Evolutionary conservation across 1,284 basidiomycete species (phyloP), one percentile per base, ranked within the genome.

Genomic region (Fomitiporia mediterranea): DNA sequence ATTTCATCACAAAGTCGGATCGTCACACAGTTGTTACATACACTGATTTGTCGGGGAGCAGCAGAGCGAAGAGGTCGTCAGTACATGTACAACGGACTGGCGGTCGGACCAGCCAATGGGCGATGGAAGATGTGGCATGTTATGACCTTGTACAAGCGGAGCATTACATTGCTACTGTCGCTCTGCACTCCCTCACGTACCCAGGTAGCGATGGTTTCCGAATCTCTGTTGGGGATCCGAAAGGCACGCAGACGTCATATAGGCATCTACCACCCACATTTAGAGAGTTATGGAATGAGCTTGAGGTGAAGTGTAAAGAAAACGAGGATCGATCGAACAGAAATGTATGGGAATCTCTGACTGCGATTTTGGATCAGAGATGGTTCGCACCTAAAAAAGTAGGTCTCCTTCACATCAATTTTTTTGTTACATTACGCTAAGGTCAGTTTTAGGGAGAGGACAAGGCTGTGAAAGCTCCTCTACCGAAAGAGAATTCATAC

Each of bases 251-350:
- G 23, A 48, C 54, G 25, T 53, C 54, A 4, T 9, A 70, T 67
- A 76, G 89, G 61, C 68, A 83, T 8, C 76, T 99, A 21, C 92
- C 94, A n/a, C 76, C 86, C 0, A 79, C 82, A 8, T 97, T 88
- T 68, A 81, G 94, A 56, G 90, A 94, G 65, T 74, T 98, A 37
- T 99, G 97, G 97, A 89, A 94, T 57, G 93, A 98, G 70, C 74
- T 98, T 21, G 92, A 95, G 64, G 69, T 67, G 4, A 71, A 74
- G 28, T 77, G 90, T 58, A 89, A 86, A 64, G 64, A 69, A 7
- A 74, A 75, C 42, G 83, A 89, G 51, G 84, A 94, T 59, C 70
- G 67, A 17, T 77, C 75, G 35, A 93, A 94, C 66, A 76, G 91
- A 28, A 71, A 70, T 7, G 70, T 83, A 1, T 96, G 93, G 93